Evolutionary conservation across 148 eudicot genomes (phyloP).

Genomic region (Cornus florida): DNA sequence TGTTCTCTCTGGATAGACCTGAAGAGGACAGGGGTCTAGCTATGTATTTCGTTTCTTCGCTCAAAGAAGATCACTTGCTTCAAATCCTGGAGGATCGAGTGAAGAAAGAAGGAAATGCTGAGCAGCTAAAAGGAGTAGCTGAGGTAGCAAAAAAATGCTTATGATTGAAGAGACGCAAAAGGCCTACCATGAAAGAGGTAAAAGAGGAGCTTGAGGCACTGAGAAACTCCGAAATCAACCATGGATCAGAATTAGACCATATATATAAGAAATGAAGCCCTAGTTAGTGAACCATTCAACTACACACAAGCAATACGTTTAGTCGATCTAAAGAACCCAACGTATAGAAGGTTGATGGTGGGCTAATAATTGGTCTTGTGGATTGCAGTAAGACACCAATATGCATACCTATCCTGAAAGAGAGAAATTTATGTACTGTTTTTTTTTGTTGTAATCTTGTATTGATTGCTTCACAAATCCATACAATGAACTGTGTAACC

Average conservation of each 20-base stretch:
- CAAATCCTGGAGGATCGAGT: not conserved
- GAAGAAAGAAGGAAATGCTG: not conserved
- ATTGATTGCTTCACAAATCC: too few relatives aligned
- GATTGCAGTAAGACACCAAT: too few relatives aligned
- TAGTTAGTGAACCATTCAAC: too few relatives aligned
- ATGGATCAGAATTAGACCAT: not conserved
- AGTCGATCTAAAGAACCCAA: too few relatives aligned
- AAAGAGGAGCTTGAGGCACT: constrained; percentile 13
- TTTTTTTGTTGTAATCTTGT: not conserved
- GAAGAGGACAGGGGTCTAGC: constrained; percentile 3
- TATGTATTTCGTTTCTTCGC: constrained; percentile 2
- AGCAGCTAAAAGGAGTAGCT: constrained; percentile 6
- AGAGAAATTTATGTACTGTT: too few relatives aligned
- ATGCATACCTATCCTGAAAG: too few relatives aligned
- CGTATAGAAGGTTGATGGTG: too few relatives aligned
- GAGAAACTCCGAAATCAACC: not conserved
- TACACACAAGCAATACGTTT: too few relatives aligned
- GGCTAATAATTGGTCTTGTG: too few relatives aligned
- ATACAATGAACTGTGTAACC: too few relatives aligned
- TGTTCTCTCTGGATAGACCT: constrained; percentile 9
- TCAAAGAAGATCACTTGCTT: not conserved
- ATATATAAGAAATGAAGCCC: not conserved
- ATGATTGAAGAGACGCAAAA: constrained; percentile 6
- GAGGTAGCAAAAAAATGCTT: constrained; percentile 17
- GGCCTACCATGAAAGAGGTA: constrained; percentile 25